Base-by-base conservation (phyloP, 1,284 basidiomycete genomes). In the Cryptococcus sp. region DNA sequence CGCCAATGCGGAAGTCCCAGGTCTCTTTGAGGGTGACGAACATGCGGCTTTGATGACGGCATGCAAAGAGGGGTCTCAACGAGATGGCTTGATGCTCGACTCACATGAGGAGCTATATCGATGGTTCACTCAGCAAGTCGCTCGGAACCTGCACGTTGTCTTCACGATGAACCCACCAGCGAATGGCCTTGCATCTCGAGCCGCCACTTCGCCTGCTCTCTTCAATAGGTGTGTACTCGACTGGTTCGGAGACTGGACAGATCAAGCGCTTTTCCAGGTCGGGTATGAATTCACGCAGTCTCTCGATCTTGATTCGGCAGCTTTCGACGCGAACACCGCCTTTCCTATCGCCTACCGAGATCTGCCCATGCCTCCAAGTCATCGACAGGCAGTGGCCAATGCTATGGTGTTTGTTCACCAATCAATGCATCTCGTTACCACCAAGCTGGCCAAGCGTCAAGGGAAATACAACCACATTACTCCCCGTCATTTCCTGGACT, bases 111-210 rank as follows among this genome's bases (percentile, higher is more conserved):
- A 98, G 71, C 79, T 97, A 1, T 96, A 97, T 73, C 84, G 86
- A 42, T 98, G 93, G 93, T 98, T 97, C 75, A 96, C 92, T 1
- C 86, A 90, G 60, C 93, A 97, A 75, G 91, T 97, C 22, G 91
- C 92, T 3, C 88, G 91, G 74, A 97, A 98, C 70, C 79, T 98
- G 2, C 93, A 98, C 63, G 93, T 97, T 31, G 92, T 98, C 4
- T 96, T 98, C 76, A 98, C 96, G 3, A 98, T 98, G 96, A 98
- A 98, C 66, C 96, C 96, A 25, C 94, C 96, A 0, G 88, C 91
- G 66, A 92, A 93, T 53, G 93, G 92, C 4, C 81, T 98, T 16
- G 93, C 92, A 5, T 91, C 91, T 18, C 84, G 93, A 52, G 96
- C 93, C 7, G 94, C 96, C 1, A 98, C 96, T 0, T 98, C 93